Evolutionary conservation across 768 basidiomycete species (phyloP).

Genomic region (Amanita subjunquillea): DNA sequence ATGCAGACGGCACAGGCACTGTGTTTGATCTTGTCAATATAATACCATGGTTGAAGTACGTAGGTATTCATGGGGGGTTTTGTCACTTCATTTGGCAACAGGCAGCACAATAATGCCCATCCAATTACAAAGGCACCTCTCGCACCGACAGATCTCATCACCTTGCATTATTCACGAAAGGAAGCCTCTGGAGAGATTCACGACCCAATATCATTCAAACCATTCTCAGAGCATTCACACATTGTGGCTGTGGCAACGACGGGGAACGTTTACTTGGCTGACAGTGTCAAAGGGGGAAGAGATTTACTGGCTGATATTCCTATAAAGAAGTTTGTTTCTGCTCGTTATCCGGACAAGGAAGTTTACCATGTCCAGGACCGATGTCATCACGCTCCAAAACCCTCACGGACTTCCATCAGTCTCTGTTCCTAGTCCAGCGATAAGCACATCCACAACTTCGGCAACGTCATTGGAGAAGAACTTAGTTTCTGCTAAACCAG

Average conservation of each 20-base stretch:
- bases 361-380: slow-evolving; percentile 39
- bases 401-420: slow-evolving; percentile 66
- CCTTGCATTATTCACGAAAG: slow-evolving; percentile 77
- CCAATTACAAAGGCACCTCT: slow-evolving; percentile 69
- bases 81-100: slow-evolving; percentile 19
- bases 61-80: slow-evolving; percentile 7
- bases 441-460: slow-evolving; percentile 19
- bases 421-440: slow-evolving; percentile 25
- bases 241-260: slow-evolving; percentile 85
- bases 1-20: slow-evolving; percentile 65
- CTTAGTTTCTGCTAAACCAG: slow-evolving; percentile 23
- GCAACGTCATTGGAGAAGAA: slow-evolving; percentile 16
- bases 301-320: slow-evolving; percentile 82
- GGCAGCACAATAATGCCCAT: slow-evolving; percentile 74
- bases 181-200: slow-evolving; percentile 76
- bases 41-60: slow-evolving; percentile 88
- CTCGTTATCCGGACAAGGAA: background rate
- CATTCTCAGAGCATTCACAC: slow-evolving; percentile 93
- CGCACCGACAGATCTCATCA: slow-evolving; percentile 63
- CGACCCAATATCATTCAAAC: slow-evolving; percentile 97
- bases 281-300: slow-evolving; percentile 76
- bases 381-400: slow-evolving; percentile 92
- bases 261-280: slow-evolving; percentile 89
- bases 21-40: slow-evolving; percentile 92
- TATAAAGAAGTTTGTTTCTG: slow-evolving; percentile 62